Evolutionary conservation across 2,329 filamentous ascomycete species (phyloP), one percentile per base, ranked within the genome.

Genomic region (Hysterium pulicare): DNA sequence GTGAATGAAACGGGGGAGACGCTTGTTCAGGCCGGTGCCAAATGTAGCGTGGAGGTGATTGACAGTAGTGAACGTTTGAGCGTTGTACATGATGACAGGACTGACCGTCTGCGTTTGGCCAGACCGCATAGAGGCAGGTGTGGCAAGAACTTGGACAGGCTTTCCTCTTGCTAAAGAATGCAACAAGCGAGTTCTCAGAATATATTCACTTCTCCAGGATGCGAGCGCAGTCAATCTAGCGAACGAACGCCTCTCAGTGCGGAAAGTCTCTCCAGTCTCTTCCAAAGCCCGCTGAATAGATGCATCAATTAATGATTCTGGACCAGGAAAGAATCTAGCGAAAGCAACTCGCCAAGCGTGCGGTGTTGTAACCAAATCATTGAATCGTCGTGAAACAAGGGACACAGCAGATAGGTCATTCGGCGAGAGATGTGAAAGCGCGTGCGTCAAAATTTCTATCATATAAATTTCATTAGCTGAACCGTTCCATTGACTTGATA

Each of bases 191-290:
- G 90, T 96, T 35, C 93, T 80, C 43, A 95, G 71, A 36, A 97
- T 85, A 59, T 97, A 98, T 66, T 98, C 93, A 67, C 88, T 96
- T 54, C 91, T 81, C 91, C 93, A 97, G 7, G 90, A 93, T n/a
- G 90, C 86, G 47, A 90, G 71, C 3, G 83, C 77, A 8, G 87
- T 94, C 41, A 98, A 76, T 33, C 90, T 82, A 13, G 87, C 81
- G 59, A 97, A 98, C 50, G 82, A 79, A 33, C 90, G 86, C 54
- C 81, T 79, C 59, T 93, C 86, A 1, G 86, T 84, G 21, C 81
- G 79, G 33, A 90, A 71, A 30, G 48, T 49, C 16, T 69, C 63
- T n/a, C 57, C 59, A 21, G 47, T 50, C 5, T 59, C 54, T 38
- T 67, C 61, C 7, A 56, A 41, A 65, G 66, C 57, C 81, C 82